Evolutionary conservation across 2,329 filamentous ascomycete species (phyloP), one percentile per base, ranked within the genome.

Genomic region (Cordyceps farinosa): DNA sequence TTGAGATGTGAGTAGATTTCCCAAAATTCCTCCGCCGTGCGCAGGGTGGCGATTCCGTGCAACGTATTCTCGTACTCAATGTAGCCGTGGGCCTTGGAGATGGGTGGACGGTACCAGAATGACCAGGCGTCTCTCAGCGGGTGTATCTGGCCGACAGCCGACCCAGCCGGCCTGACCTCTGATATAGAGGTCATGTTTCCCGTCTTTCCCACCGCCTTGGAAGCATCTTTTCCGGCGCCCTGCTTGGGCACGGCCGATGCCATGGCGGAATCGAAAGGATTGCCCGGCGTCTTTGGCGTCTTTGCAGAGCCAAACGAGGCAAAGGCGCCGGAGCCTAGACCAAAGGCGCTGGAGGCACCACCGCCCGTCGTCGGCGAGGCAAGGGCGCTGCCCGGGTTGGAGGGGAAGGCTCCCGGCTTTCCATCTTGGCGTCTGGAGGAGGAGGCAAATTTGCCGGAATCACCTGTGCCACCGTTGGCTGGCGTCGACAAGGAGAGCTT

Each of bases 11-110:
- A 82, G 74, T 97, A 98, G 44, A 97, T 87, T 54, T 86, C 83
- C 87, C 92, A 97, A 74, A 99, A 98, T 65, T 95, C 90, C 77
- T 98, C 92, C 56, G 86, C 92, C 6, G 91, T 92, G 65, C 84
- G 84, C 72, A 96, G 91, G 62, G 85, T 85, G 70, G 91, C 94
- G 72, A 98, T 87, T 45, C 92, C 87, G 71, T 95, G 90, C 66
- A 96, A 88, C 7, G 94, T 98, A 78, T 98, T 97, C 76, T 99
- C 95, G 76, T 99, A 99, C 77, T 98, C 94, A 70, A 89, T 85
- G 72, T 83, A 88, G 47, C 86, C 86, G 72, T 95, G 94, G 68
- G 94, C 95, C 80, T 99, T 99, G 68, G 92, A 93, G 70, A 96
- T 97, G 56, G 95, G 95, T 45, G 95, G 95, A 65, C 95, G 87